Evolutionary conservation across 2,329 filamentous ascomycete species (phyloP).

Genomic region (Sordariomycetes sp.): DNA sequence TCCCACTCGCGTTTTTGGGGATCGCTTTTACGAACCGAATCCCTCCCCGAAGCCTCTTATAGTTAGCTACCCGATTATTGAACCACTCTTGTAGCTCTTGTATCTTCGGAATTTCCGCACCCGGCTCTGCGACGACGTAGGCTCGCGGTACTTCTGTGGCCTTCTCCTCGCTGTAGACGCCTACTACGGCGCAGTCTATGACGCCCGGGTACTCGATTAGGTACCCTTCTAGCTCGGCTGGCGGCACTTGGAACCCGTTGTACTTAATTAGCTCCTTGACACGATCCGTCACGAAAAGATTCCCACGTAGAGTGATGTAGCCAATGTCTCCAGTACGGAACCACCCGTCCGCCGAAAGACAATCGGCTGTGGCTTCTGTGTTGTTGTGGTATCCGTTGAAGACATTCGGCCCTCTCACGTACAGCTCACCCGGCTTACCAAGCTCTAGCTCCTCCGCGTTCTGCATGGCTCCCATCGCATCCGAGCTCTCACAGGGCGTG

Average conservation of each 20-base stretch:
- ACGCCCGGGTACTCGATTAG: not conserved
- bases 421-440: no score
- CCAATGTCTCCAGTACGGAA: not conserved
- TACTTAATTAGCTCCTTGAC: not conserved
- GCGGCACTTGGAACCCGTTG: not conserved
- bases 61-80: no score
- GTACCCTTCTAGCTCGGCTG: not conserved
- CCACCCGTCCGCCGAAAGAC: not conserved
- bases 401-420: not conserved
- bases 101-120: no score
- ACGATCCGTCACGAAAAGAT: not conserved
- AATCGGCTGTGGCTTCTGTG: not conserved
- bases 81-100: no score
- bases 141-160: not conserved
- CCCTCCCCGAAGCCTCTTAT: no score
- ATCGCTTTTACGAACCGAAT: no score
- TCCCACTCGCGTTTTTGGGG: no score
- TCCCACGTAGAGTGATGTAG: not conserved
- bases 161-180: not conserved
- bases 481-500: no score
- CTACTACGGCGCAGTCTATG: not conserved
- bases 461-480: no score
- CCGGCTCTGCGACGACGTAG: no score
- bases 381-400: not conserved
- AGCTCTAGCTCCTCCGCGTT: no score